Evolutionary conservation across 192 early-diverging fungal species (phyloP).

Genomic region (Backusella circina): DNA sequence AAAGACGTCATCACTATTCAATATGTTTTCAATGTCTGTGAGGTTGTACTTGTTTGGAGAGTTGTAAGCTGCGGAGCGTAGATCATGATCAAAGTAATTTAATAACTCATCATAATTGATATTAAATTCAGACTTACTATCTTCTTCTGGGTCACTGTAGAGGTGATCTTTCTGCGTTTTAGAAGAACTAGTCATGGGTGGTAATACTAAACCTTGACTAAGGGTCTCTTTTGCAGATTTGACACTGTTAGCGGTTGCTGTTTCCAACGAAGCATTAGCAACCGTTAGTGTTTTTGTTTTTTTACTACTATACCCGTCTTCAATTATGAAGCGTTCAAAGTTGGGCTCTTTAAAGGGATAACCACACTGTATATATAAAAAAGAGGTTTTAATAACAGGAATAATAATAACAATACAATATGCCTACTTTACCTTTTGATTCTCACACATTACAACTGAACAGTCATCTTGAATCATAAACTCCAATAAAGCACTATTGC

Average conservation of each 20-base stretch:
- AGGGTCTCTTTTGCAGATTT: background rate
- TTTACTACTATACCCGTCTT: background rate
- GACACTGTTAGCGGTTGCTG: background rate
- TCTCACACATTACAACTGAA: background rate
- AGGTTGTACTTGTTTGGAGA: background rate
- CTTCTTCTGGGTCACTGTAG: background rate
- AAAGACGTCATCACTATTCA: background rate
- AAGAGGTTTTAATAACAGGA: background rate
- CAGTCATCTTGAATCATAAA: background rate
- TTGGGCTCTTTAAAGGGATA: background rate
- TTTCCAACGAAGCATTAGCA: constrained; percentile 4
- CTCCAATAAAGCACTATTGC: background rate
- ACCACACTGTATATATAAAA: background rate
- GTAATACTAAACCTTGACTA: background rate
- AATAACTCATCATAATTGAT: background rate
- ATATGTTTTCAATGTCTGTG: background rate
- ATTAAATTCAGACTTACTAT: background rate
- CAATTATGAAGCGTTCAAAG: background rate
- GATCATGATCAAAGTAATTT: background rate
- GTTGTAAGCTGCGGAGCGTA: background rate
- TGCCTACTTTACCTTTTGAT: background rate
- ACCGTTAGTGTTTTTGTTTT: background rate
- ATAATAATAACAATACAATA: no score
- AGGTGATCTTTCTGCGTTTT: background rate
- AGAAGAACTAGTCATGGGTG: background rate